Evolutionary conservation across 2,329 filamentous ascomycete species (phyloP).

Genomic region (Alternaria angustiovoidea): DNA sequence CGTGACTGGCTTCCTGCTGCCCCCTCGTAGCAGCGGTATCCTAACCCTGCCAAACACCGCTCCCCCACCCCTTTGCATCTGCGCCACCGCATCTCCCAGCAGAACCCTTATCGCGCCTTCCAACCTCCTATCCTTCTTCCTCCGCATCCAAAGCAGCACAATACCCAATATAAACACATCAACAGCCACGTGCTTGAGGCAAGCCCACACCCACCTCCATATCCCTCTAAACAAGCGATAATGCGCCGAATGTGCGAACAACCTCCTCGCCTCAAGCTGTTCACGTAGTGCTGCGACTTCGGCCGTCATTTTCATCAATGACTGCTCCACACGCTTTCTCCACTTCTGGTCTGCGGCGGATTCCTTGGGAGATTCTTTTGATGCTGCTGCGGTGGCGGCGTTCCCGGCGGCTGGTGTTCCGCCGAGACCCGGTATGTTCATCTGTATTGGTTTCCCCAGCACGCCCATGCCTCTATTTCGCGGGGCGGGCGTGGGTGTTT

Average conservation of each 20-base stretch:
- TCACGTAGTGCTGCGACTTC: conserved; percentile 92
- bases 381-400: background rate
- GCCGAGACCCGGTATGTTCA: conserved; percentile 26
- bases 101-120: conserved; percentile 77
- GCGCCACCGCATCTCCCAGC: conserved; percentile 58
- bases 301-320: conserved; percentile 86
- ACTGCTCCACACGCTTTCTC: conserved; percentile 83
- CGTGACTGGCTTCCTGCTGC: conserved; percentile 16
- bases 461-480: conserved; percentile 22
- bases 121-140: conserved; percentile 72
- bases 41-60: conserved; percentile 34
- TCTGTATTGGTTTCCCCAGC: conserved; percentile 32
- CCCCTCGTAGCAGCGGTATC: conserved; percentile 30
- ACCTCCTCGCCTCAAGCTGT: conserved; percentile 80
- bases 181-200: conserved; percentile 76
- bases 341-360: conserved; percentile 65
- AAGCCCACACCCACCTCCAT: conserved; percentile 71
- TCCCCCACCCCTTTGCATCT: conserved; percentile 46
- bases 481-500: conserved; percentile 31
- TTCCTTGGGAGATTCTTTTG: conserved; percentile 13
- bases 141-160: conserved; percentile 75
- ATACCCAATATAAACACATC: conserved; percentile 73
- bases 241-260: conserved; percentile 70
- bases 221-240: conserved; percentile 65
- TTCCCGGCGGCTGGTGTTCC: conserved; percentile 7